Base-by-base conservation (phyloP, 2,329 filamentous ascomycete genomes). In the Colletotrichum tanaceti region DNA sequence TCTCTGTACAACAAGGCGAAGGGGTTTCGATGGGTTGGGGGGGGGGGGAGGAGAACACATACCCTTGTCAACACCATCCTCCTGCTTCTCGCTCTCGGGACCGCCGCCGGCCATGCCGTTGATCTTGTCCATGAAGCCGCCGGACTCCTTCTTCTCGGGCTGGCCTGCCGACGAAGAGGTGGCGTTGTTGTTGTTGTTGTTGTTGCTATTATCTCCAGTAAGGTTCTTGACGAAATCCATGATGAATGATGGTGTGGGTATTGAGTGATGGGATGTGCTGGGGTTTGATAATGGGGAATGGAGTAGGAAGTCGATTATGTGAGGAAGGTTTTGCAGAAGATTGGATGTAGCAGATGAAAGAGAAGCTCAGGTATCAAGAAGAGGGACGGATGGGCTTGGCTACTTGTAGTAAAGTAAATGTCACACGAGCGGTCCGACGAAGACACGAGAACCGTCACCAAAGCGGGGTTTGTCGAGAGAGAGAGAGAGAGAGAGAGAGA, bases 21-120 rank as follows among this genome's bases (percentile, higher is more conserved):
- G 2, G 22, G 39, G 18, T 24, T 20, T 18, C 35, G 38, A 20
- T 16, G 13, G 38, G n/a, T n/a, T n/a, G n/a, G n/a, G n/a, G n/a
- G n/a, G n/a, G 24, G 24, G 4, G n/a, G 46, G 28, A 10, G 5
- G 22, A 43, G 35, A 24, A 9, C 13, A 38, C 70, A 70, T 28
- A 93, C 92, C 90, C 83, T 96, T 96, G 82, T 96, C 93, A 60
- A 96, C 87, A n/a, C 79, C 81, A 75, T 95, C 92, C 79, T 96
- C 92, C 73, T 94, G 91, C 87, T 93, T 90, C 86, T 95, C 93
- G 76, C 90, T 89, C 79, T 92, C 83, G 41, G 80, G 80, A 44
- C 93, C 93, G 61, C 93, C 93, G 43, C 93, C 93, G 22, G 90
- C 91, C 72, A 89, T 84, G 66, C 80, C 77, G 82, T 95, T 93